Base-by-base conservation (phyloP, 1,139 yeast genomes). In the Blastobotrys raffinosifermentans region DNA sequence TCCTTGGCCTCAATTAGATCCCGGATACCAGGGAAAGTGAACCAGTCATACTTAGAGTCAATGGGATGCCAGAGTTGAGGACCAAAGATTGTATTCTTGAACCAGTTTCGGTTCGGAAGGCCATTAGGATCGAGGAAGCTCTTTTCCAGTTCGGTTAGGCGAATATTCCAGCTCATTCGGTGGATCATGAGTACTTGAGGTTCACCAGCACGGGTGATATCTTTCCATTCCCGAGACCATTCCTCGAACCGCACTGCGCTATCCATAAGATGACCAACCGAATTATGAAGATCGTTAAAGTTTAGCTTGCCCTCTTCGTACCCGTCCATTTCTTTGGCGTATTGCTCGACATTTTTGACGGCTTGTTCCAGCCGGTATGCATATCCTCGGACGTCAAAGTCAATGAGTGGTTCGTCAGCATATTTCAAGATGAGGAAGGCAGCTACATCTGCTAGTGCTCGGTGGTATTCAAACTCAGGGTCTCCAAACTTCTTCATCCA, bases 151-250 rank as follows among this genome's bases (percentile, higher is more conserved):
- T 64, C 61, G 13, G 75, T 61, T 54, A 86, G 61, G 44, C 76
- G 75, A 20, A 77, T 71, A 60, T 89, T 89, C 86, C 94, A 82
- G 44, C 74, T 75, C 80, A 86, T 75, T 51, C 97, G 69, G 48
- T 75, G 77, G 43, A 78, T 72, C 0, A 89, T 73, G 40, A 82
- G 64, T 32, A 81, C 58, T 3, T 86, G 74, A 0, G 94, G 89
- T 53, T 85, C 94, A 25, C 60, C 63, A 7, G 44, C 39, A 6
- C 38, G 37, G 9, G 46, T 41, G 11, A 68, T 62, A 11, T 68
- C 67, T 16, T 55, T 57, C 91, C 94, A 82, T 2, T 75, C 73
- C 10, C 58, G 53, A 14, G 57, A 55, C 77, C 82, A 80, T 9
- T 61, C 60, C 9, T 57, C 64, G 51, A 61, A 66, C 43, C 34